These are phyloP conservation scores for Fraxinus baroniana DNA, from an alignment of 305 asterid genomes.

Conservation along the genomic window DNA sequence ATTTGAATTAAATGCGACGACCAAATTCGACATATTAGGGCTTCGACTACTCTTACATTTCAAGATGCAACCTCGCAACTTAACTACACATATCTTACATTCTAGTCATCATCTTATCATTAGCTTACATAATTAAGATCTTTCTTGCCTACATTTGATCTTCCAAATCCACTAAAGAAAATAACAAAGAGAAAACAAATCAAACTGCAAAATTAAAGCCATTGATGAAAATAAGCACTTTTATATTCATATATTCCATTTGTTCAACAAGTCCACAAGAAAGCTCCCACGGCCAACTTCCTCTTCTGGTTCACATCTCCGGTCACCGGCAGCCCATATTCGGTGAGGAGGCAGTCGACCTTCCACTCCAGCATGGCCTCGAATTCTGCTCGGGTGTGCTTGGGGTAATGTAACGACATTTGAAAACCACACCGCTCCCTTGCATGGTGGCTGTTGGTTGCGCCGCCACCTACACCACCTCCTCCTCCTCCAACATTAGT, in stretches of 20 bases:
- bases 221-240: neutral
- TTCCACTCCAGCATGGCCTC: slow-evolving; percentile 74
- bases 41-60: neutral
- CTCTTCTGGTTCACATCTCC: slow-evolving; percentile 69
- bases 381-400: slow-evolving; percentile 56
- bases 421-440: slow-evolving; percentile 43
- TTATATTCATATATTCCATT: neutral
- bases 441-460: slow-evolving; percentile 10
- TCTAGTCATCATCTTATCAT: neutral
- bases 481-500: neutral
- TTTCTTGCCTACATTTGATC: neutral
- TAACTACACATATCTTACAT: neutral
- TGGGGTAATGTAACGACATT: slow-evolving; percentile 77
- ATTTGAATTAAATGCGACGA: neutral
- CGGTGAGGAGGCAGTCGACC: slow-evolving; percentile 48
- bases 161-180: neutral
- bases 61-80: neutral
- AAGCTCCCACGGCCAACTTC: slow-evolving; percentile 74
- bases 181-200: neutral
- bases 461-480: slow-evolving; percentile 2
- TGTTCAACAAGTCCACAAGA: slow-evolving; percentile 49
- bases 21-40: neutral
- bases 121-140: neutral
- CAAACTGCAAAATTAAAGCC: neutral
- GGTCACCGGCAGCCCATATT: slow-evolving; percentile 48